phyloP scores from a whole-genome alignment of 139 green algal genomes.

The Trebouxia sp. region DNA sequence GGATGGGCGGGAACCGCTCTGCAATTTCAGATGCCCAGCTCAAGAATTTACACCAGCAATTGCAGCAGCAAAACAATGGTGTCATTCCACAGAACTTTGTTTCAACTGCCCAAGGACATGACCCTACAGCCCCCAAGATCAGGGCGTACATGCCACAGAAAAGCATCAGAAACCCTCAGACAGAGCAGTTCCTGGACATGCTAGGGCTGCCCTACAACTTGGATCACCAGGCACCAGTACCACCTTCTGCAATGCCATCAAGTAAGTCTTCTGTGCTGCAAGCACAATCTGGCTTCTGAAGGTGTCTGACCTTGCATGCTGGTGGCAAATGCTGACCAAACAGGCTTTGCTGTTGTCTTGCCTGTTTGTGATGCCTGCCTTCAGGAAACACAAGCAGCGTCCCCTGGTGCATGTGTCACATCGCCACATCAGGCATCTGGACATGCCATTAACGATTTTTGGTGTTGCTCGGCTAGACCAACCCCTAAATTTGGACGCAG shows the following conservation, averaged over 20 bases:
- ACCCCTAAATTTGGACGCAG: neutral
- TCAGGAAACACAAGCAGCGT: neutral
- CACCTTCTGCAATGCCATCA: slow-evolving; percentile 2
- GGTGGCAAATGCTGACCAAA: neutral
- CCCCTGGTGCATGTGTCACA: neutral
- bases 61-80: slow-evolving; percentile 42
- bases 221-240: slow-evolving; percentile 22
- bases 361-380: neutral
- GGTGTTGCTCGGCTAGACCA: neutral
- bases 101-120: slow-evolving; percentile 56
- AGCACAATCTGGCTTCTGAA: neutral
- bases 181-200: slow-evolving; percentile 66
- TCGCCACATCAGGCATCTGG: neutral
- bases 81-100: slow-evolving; percentile 78
- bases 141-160: slow-evolving; percentile 42
- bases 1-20: slow-evolving; percentile 23
- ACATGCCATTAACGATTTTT: neutral
- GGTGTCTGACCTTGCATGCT: neutral
- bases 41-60: slow-evolving; percentile 40
- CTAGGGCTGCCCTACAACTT: slow-evolving; percentile 72
- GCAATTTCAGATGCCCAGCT: slow-evolving; percentile 45
- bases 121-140: slow-evolving; percentile 43
- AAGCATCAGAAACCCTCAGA: slow-evolving; percentile 58
- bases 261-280: neutral
- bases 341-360: neutral